Base-by-base conservation (phyloP, 192 early-diverging fungal genomes). In the Pilobolus umbonatus region DNA sequence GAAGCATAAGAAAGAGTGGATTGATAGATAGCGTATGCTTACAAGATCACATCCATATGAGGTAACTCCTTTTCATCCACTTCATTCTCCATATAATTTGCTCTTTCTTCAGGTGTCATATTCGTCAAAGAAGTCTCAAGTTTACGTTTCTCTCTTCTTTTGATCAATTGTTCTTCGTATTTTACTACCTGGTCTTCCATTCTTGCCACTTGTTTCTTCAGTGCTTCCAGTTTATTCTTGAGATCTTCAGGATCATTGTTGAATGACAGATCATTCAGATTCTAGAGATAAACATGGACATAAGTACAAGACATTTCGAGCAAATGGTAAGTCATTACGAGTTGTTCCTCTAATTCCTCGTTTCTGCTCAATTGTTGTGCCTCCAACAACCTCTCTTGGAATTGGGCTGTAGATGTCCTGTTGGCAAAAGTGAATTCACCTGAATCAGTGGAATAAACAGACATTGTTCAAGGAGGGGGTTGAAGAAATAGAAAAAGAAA, bases 41-140 rank as follows among this genome's bases (percentile, higher is more conserved):
- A 59, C 58, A 60, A 60, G 7, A 50, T 5, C 5, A 39, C 47
- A 39, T 60, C 58, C 31, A 47, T 32, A 7, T 60, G 46, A 5
- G 25, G 25, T 21, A n/a, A 6, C n/a, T 48, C 58, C 10, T 42
- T 36, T 49, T 38, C 46, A 11, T 60, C 46, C 50, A 50, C 58
- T 50, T 48, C 34, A 4, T 50, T 30, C 44, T 60, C 58, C 11
- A 49, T 15, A 19, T 17, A 28, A 5, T 39, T 19, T 42, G 62
- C 62, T 47, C 63, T 44, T 35, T 65, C 55, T 10, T 47, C 55
- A 24, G 63, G 63, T 29, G 63, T 57, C 63, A 65, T 42, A 11
- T 55, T 56, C 3, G 55, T 29, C 14, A 65, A 12, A 3, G 28
- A 5, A 2, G 63, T 26, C 43, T 65, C 46, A 11, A 31, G 1